Evolutionary conservation across 2,329 filamentous ascomycete species (phyloP), one percentile per base, ranked within the genome.

Genomic region (Acrocalymma vagum): DNA sequence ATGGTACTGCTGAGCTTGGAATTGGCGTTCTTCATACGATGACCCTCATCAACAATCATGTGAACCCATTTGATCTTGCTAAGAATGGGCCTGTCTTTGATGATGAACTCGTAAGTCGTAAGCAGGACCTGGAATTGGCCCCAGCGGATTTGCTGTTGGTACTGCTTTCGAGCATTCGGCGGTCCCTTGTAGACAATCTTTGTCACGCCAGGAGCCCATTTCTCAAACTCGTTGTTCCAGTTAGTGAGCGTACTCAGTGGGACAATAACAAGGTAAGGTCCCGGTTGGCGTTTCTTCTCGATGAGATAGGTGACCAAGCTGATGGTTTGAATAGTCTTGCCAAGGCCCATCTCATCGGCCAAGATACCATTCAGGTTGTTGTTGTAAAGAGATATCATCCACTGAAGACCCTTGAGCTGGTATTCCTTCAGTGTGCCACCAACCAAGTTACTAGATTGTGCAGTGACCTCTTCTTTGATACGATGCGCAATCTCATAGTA

Each of bases 11-110:
- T 96, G 58, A 99, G 81, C 75, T 99, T 99, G 8, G 94, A 99
- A 58, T 94, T 87, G 20, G 90, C 82, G 72, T 99, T 99, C 82
- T 99, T 99, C 94, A 99, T 99, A 69, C 94, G 91, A 72, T 99
- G 94, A 74, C 94, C 94, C 78, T 99, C 94, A 62, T 99, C 94
- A 55, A 99, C 94, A 60, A 99, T 97, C 94, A 99, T 97, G 75
- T 99, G 94, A 61, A 96, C 87, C 94, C 94, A 99, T 74, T 97
- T 97, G 74, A 99, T 93, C 79, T 97, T 97, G 78, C 90, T 95
- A 9, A 99, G 77, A 55, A 99, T 80, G 0, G 93, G 93, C 23
- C 94, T 85, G 65, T 99, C 94, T 76, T 97, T 99, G 82, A 99
- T 99, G 73, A 99, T 95, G 75, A 97, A 99, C 71, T 99, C 94